phyloP scores from a whole-genome alignment of 116 monocot genomes.

The Papilionanthe hybrid region DNA sequence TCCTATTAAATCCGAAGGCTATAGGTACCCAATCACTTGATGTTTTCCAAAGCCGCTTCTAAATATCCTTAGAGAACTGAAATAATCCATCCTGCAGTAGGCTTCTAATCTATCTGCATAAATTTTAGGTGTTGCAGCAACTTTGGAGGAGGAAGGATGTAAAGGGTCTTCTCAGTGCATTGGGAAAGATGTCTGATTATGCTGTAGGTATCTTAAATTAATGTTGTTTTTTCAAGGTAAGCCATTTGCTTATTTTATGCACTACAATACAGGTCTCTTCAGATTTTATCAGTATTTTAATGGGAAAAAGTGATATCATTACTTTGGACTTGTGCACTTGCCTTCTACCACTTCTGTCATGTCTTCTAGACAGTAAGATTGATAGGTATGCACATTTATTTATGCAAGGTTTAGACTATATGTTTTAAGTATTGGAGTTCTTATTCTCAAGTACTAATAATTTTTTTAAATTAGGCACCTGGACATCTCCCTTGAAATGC shows the following conservation, averaged over 20 bases:
- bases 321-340: constrained; percentile 75
- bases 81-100: background rate
- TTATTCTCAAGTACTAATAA: background rate
- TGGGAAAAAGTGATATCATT: constrained; percentile 56
- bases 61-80: background rate
- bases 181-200: constrained; percentile 91
- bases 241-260: background rate
- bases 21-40: background rate
- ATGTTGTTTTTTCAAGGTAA: background rate
- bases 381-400: constrained; percentile 57
- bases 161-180: constrained; percentile 62
- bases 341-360: constrained; percentile 66
- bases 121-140: constrained; percentile 56
- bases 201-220: constrained; percentile 43
- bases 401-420: background rate
- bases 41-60: background rate
- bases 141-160: constrained; percentile 79
- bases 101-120: constrained; percentile 5
- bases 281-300: constrained; percentile 63
- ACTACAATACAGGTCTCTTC: constrained; percentile 70
- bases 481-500: constrained; percentile 65
- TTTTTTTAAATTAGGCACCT: constrained; percentile 44
- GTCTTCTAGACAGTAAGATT: constrained; percentile 70
- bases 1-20: too few relatives aligned
- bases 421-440: background rate